These are phyloP conservation scores for Cryptosporidium tyzzeri DNA, from an alignment of 169 alveolate species.

Conservation along the genomic window DNA sequence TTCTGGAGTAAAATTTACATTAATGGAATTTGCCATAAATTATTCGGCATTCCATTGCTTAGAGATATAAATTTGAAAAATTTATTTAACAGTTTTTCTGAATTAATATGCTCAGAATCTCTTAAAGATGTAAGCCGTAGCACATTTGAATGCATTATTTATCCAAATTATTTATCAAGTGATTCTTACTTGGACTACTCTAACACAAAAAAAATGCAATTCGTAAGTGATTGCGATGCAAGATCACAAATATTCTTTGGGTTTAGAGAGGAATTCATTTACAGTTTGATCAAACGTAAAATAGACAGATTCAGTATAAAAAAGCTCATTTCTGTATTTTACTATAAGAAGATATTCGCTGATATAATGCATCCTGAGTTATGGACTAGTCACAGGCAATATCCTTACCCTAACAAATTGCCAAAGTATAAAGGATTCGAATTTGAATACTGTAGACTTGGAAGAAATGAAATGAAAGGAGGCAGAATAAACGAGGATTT, in stretches of 20 bases:
- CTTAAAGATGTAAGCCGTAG: background rate
- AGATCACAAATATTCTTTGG: conserved; percentile 47
- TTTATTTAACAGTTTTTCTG: conserved; percentile 20
- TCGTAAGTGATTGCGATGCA: background rate
- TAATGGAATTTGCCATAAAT: background rate
- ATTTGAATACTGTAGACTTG: conserved; percentile 21
- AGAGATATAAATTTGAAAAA: conserved; percentile 13
- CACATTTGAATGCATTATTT: background rate
- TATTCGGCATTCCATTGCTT: conserved; percentile 30
- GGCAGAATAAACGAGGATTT: conserved; percentile 1
- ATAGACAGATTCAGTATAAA: conserved; percentile 1
- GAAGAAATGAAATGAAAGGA: conserved; percentile 27
- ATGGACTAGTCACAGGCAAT: conserved; percentile 46
- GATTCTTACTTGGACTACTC: background rate
- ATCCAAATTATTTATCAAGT: conserved; percentile 9
- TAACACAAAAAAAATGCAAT: background rate
- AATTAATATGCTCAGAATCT: background rate
- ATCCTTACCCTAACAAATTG: background rate
- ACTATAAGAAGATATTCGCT: background rate
- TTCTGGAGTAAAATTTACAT: background rate
- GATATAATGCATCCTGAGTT: conserved; percentile 32
- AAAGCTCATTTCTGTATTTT: conserved; percentile 13
- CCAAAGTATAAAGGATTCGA: background rate
- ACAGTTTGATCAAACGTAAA: background rate
- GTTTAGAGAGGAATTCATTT: conserved; percentile 27